A percentile compares a stretch with the other conserved stretches of the same genome.
Evolutionary conservation across 768 basidiomycete species (phyloP).

Genomic region (Lactarius evosmus): DNA sequence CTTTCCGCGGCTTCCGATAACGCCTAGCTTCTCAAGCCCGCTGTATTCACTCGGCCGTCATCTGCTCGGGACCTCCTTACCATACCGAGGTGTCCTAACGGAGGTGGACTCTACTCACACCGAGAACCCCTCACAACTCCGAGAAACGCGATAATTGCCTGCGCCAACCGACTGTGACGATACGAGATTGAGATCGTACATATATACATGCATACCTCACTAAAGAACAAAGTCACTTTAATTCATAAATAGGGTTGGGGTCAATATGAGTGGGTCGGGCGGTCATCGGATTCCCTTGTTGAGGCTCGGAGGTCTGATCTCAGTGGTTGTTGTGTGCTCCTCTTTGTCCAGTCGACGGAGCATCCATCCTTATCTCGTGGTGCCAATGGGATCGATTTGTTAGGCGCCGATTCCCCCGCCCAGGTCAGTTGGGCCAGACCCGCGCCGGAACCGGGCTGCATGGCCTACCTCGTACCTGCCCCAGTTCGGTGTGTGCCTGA

Average conservation of each 20-base stretch:
- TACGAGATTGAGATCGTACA: neutral
- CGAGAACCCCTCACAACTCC: slow-evolving; percentile 23
- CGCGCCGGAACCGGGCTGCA: neutral
- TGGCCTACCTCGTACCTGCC: neutral
- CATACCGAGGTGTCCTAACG: slow-evolving; percentile 16
- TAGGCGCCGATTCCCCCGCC: neutral
- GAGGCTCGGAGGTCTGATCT: neutral
- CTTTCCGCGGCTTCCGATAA: slow-evolving; percentile 29
- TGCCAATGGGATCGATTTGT: neutral
- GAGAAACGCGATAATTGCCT: slow-evolving; percentile 18
- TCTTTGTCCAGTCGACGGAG: slow-evolving; percentile 3
- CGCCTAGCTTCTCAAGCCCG: slow-evolving; percentile 23
- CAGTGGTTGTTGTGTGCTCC: neutral
- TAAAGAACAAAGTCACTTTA: slow-evolving; percentile 1
- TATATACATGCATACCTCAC: neutral
- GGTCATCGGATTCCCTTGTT: neutral
- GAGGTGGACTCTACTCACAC: slow-evolving; percentile 17
- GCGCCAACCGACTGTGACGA: slow-evolving; percentile 8
- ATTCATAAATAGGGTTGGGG: slow-evolving; percentile 6
- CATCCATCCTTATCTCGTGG: neutral
- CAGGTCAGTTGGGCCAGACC: neutral
- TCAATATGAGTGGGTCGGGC: neutral
- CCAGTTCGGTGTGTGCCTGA: neutral
- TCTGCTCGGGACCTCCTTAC: slow-evolving; percentile 13
- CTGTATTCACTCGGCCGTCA: slow-evolving; percentile 17